Evolutionary conservation across 176 grass and related monocot species (phyloP), one percentile per base, ranked within the genome.

Genomic region (Triticum turgidum): DNA sequence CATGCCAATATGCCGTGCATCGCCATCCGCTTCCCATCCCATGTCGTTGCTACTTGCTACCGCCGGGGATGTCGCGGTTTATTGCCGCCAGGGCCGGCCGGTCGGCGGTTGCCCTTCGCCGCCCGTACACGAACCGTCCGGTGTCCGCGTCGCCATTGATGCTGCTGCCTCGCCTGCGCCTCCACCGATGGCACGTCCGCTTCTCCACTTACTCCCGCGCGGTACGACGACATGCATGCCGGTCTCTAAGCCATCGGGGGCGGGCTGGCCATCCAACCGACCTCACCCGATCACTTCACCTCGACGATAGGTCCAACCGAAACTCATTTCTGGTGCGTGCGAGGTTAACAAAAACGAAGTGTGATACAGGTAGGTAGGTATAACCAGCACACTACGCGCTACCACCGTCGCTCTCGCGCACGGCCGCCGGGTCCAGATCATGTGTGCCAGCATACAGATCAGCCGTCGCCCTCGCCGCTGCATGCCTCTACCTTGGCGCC

Each of bases 361-460:
- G 54, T 0, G 37, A 34, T 63, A 64, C 58, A 38, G 21, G 54
- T 35, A 61, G 52, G 52, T 47, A 17, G 77, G 74, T 58, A 12
- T 32, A 42, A 59, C 84, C 32, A 79, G 84, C 47, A 39, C 47
- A 59, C n/a, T 3, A 54, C 66, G 27, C 52, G 3, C 25, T 21
- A 34, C 42, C 61, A 22, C 21, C 32, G 77, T 76, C 77, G 6
- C 81, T 76, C 20, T 80, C 85, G 4, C 13, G 68, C 89, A 39
- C 51, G 39, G 76, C 81, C 61, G 38, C 10, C 85, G 42, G 66
- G 66, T 87, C 84, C 66, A 38, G 59, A 62, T 61, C 81, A 3
- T 6, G 49, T 6, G 49, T 20, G 42, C 81, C 81, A 32, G 39
- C 76, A 84, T 22, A 54, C 82, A 77, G 89, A 76, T 91, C 77